Evolutionary conservation across 148 eudicot genomes (phyloP).

Genomic region (Vaccinium corymbosum): DNA sequence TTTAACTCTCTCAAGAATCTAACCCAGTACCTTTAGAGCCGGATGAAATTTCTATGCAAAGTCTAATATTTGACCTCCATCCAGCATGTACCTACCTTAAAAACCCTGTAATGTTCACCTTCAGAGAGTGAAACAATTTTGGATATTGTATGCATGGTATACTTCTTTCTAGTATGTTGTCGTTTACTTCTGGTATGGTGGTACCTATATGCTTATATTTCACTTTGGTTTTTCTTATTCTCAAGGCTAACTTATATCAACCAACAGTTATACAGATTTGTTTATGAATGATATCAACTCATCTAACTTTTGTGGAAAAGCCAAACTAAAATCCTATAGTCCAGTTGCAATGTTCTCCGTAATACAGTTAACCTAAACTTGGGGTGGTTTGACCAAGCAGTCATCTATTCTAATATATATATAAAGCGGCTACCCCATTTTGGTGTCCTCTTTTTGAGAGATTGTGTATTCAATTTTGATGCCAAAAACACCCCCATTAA

Average conservation of each 20-base stretch:
- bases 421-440: too few relatives aligned
- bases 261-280: background rate
- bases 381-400: background rate
- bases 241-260: background rate
- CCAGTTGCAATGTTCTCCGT: background rate
- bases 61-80: background rate
- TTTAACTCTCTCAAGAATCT: background rate
- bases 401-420: too few relatives aligned
- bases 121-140: background rate
- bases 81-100: background rate
- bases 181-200: background rate
- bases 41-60: background rate
- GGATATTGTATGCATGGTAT: background rate
- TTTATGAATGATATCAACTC: background rate
- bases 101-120: background rate
- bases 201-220: background rate
- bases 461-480: too few relatives aligned
- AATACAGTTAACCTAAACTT: background rate
- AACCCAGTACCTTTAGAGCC: background rate
- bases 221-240: background rate
- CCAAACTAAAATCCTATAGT: background rate
- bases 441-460: too few relatives aligned
- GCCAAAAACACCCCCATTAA: too few relatives aligned
- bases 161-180: background rate
- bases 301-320: background rate